These are phyloP conservation scores for Elaeis oleifera DNA, from an alignment of 202 grass and related monocot species.

Conservation along the genomic window DNA sequence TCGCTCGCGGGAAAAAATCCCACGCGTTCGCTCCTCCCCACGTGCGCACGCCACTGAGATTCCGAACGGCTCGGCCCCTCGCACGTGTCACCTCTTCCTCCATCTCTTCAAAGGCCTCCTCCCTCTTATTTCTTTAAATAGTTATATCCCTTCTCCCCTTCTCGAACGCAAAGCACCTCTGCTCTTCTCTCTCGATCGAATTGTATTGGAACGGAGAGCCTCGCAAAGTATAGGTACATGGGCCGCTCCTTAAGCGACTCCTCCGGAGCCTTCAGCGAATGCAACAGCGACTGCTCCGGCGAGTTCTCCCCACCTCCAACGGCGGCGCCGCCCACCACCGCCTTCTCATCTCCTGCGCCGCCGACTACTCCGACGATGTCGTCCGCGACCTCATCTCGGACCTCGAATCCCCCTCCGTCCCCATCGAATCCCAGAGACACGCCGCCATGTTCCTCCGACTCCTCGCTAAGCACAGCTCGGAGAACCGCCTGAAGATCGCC, in stretches of 20 bases:
- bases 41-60: constrained; percentile 24
- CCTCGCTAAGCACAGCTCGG: constrained; percentile 81
- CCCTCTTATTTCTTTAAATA: background rate
- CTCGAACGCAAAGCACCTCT: background rate
- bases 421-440: constrained; percentile 51
- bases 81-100: constrained; percentile 31
- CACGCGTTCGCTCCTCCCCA: constrained; percentile 36
- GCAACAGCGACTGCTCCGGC: constrained; percentile 67
- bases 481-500: constrained; percentile 79
- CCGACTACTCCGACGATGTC: constrained; percentile 53
- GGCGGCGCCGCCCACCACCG: constrained; percentile 40
- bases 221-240: constrained; percentile 6
- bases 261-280: constrained; percentile 74
- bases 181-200: background rate
- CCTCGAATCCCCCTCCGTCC: constrained; percentile 35
- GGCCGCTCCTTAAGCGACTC: constrained; percentile 65
- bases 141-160: background rate
- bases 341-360: constrained; percentile 51
- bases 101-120: background rate
- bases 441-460: constrained; percentile 65
- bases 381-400: constrained; percentile 49
- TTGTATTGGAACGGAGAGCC: too few species aligned
- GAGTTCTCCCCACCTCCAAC: constrained; percentile 29
- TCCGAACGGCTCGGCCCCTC: constrained; percentile 9
- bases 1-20: background rate